Base-by-base conservation (phyloP, 1,284 basidiomycete species). In the Earliella scabrosa region DNA sequence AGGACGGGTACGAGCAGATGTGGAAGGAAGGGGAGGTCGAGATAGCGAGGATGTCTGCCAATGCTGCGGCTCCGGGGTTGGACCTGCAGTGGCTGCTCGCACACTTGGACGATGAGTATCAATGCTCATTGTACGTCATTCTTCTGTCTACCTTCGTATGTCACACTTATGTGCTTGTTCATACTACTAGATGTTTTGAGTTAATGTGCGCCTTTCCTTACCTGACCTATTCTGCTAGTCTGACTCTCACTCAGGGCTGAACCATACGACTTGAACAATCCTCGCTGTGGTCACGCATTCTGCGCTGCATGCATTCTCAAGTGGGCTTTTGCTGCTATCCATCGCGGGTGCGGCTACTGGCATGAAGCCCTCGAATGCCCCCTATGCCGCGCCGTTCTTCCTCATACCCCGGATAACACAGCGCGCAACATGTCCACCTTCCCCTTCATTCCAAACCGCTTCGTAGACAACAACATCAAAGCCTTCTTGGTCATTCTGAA, bases 351-450 rank as follows among this genome's bases (percentile, higher is more conserved):
- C 63, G 85, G 85, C 32, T 71, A 74, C 32, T 89, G 86, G 86
- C 86, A 88, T 59, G 80, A 86, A 62, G 69, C 76, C 7, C 82
- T 87, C 36, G 81, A 83, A 60, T 88, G 85, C 68, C 87, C 86
- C 20, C 77, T 88, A 53, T 88, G 86, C 68, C 83, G 85, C 63
- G 77, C 76, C 50, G 59, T 75, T 38, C 71, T 87, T 49, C 76
- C 80, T 54, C 72, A 75, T 47, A 81, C 81, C 2, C 78, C 80
- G 26, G 79, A 83, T 60, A 70, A 66, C 44, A 66, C 72, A 26
- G 84, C 84, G 23, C 82, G 83, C 18, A 67, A 74, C 39, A 69
- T 73, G 36, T 71, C 72, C 56, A 79, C 80, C 16, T 85, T 84
- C 60, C 87, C 85, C 0, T 87, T 88, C 68, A 76, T 80, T 34